Evolutionary conservation across 192 early-diverging fungal genomes (phyloP).

Genomic region (Entomortierella parvispora): DNA sequence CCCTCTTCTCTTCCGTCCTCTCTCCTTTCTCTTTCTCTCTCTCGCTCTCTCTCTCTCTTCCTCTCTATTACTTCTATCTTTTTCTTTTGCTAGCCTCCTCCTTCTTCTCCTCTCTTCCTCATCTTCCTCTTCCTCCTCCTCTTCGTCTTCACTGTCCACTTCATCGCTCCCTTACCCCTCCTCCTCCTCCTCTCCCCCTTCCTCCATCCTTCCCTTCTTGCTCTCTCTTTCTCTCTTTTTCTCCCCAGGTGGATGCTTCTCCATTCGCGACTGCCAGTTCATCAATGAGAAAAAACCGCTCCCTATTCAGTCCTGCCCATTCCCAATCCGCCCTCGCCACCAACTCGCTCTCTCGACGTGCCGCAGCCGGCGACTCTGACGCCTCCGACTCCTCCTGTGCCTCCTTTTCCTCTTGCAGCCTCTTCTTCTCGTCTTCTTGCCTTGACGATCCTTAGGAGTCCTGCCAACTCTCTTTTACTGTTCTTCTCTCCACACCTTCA

Average conservation of each 20-base stretch:
- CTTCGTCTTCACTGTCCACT: background rate
- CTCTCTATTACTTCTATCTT: background rate
- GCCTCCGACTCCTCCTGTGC: background rate
- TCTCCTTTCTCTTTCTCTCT: no score
- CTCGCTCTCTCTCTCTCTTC: no score
- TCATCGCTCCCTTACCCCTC: background rate
- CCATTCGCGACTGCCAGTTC: no score
- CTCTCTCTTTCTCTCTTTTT: background rate
- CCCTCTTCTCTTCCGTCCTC: background rate
- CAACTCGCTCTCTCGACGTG: conserved; percentile 11
- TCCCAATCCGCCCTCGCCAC: conserved; percentile 6
- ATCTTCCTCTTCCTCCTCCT: background rate
- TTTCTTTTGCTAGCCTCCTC: background rate
- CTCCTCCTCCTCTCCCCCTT: background rate
- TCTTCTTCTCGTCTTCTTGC: conserved; percentile 15
- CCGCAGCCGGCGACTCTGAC: conserved; percentile 10
- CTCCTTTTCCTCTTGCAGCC: conserved; percentile 8
- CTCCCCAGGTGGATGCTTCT: no score
- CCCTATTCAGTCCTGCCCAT: background rate
- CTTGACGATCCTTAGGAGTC: conserved; percentile 34
- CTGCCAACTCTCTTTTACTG: background rate
- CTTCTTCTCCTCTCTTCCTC: background rate
- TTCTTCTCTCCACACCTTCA: background rate
- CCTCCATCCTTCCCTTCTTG: background rate
- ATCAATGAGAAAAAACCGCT: conserved; percentile 34